Evolutionary conservation across 1,139 yeast species (phyloP).

Genomic region (Kluyveromyces marxianus): DNA sequence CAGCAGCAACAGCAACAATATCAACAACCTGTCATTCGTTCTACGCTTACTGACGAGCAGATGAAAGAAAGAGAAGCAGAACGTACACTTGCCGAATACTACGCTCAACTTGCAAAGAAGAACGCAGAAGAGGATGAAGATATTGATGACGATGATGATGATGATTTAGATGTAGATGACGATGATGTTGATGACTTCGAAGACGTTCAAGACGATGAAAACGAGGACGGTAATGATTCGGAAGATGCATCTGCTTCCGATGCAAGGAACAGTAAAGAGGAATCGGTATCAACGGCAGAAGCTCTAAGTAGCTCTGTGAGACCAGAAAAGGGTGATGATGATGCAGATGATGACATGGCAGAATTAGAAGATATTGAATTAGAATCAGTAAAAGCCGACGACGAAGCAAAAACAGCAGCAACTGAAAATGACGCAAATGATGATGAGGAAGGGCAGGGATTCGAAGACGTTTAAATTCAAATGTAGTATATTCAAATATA

Average conservation of each 20-base stretch:
- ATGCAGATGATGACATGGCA: conserved; percentile 34
- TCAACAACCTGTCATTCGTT: conserved; percentile 3
- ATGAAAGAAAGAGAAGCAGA: conserved; percentile 41
- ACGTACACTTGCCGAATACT: conserved; percentile 53
- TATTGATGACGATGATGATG: conserved; percentile 27
- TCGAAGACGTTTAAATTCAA: conserved; percentile 29
- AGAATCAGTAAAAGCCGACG: conserved; percentile 44
- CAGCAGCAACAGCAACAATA: conserved; percentile 1
- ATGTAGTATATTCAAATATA: background rate
- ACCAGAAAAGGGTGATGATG: conserved; percentile 37
- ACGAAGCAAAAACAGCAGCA: background rate
- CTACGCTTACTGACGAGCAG: conserved; percentile 23
- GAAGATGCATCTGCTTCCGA: background rate
- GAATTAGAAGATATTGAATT: conserved; percentile 47
- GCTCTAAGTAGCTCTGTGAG: background rate
- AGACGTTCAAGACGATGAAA: background rate
- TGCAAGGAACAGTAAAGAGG: background rate
- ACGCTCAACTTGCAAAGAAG: conserved; percentile 48
- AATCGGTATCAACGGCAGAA: background rate
- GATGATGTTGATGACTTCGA: background rate
- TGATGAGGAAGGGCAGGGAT: conserved; percentile 27
- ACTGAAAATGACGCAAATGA: conserved; percentile 22
- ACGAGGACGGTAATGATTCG: background rate
- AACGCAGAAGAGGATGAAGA: conserved; percentile 32
- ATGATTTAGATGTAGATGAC: conserved; percentile 18